These are phyloP conservation scores for Cladobotryum protrusum DNA, from an alignment of 2,329 filamentous ascomycete genomes.

Conservation along the genomic window DNA sequence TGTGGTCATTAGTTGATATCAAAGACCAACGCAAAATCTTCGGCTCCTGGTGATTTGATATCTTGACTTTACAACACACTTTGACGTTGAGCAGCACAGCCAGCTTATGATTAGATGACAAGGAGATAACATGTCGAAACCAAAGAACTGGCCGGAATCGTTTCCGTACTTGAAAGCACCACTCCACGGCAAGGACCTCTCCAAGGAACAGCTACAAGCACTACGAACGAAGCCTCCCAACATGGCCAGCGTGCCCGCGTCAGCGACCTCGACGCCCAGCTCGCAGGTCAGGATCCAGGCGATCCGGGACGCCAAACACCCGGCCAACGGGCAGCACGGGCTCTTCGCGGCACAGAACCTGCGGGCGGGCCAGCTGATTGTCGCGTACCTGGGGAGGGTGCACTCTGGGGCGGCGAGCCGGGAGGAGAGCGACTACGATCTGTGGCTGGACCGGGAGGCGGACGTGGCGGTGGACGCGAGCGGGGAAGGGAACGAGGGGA, in stretches of 20 bases:
- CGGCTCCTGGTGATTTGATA: too few relatives aligned
- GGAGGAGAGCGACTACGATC: conserved; percentile 50
- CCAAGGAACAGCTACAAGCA: conserved; percentile 32
- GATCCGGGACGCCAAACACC: conserved; percentile 47
- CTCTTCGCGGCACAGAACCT: conserved; percentile 54
- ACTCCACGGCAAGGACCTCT: conserved; percentile 40
- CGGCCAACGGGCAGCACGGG: conserved; percentile 52
- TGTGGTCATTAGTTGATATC: too few relatives aligned
- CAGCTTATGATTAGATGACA: not conserved
- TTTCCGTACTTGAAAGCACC: conserved; percentile 49
- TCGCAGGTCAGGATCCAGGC: conserved; percentile 47
- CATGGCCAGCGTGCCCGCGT: conserved; percentile 19
- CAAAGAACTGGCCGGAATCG: conserved; percentile 52
- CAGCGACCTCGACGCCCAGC: conserved; percentile 37
- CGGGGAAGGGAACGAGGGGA: conserved; percentile 53
- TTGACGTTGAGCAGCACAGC: too few relatives aligned
- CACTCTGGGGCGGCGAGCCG: conserved; percentile 34
- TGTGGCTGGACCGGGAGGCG: conserved; percentile 53
- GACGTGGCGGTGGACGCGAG: conserved; percentile 57
- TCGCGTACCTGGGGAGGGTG: conserved; percentile 57
- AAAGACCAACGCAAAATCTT: too few relatives aligned
- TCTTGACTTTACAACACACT: not conserved
- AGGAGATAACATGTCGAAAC: conserved; percentile 27
- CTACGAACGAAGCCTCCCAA: conserved; percentile 28
- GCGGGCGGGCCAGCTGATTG: conserved; percentile 47